phyloP scores from a whole-genome alignment of 345 rosid genomes.

The Eutrema yunnanense region DNA sequence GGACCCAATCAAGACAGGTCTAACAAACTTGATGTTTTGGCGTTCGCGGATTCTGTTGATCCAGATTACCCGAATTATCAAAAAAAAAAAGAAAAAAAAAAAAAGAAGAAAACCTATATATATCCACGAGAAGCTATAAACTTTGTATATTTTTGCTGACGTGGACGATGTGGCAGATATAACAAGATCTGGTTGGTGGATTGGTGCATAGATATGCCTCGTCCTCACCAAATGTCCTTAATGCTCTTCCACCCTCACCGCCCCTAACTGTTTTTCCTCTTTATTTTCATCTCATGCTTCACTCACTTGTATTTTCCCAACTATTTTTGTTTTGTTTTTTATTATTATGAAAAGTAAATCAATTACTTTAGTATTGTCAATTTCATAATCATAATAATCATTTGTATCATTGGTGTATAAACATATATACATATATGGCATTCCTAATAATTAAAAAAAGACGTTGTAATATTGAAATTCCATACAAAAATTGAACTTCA shows the following conservation, averaged over 20 bases:
- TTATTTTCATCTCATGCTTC: constrained; percentile 26
- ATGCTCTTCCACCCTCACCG: constrained; percentile 25
- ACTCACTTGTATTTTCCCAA: constrained; percentile 12
- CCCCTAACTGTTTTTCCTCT: constrained; percentile 25
- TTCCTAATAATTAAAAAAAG: not conserved
- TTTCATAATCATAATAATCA: not conserved
- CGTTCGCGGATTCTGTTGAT: too few species aligned
- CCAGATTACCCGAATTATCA: too few species aligned
- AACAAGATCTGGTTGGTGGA: constrained; percentile 29
- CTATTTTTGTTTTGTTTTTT: not conserved
- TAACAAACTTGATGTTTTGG: too few species aligned
- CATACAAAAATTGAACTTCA: not conserved
- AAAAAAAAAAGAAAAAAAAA: too few species aligned
- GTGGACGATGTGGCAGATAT: constrained; percentile 12
- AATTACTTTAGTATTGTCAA: not conserved
- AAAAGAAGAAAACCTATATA: not conserved
- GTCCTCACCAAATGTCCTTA: constrained; percentile 23
- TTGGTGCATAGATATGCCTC: constrained; percentile 24
- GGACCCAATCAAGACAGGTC: too few species aligned
- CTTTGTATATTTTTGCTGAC: not conserved
- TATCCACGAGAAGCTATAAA: constrained; percentile 16
- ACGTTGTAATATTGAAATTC: not conserved
- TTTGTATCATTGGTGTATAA: not conserved
- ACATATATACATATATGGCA: not conserved
- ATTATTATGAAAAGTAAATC: not conserved